A percentile compares a stretch with the other conserved stretches of the same genome.
Evolutionary conservation across 805 yeast genomes (phyloP).

Genomic region (Cyberlindnera suaveolens): DNA sequence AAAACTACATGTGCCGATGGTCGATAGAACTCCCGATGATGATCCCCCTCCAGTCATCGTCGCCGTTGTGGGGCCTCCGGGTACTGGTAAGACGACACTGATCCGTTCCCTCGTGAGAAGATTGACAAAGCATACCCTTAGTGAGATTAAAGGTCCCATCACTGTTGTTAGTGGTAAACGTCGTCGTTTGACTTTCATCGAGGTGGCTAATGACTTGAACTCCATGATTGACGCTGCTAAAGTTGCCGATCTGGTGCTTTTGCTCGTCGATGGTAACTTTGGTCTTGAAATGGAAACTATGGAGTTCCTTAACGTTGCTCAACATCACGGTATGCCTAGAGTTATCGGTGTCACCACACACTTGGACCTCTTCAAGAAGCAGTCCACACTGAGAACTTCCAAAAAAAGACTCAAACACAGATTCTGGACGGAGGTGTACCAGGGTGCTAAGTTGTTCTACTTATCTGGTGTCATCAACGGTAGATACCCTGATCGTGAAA

Average conservation of each 20-base stretch:
- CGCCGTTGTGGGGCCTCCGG: constrained; percentile 98
- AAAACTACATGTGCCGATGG: constrained; percentile 93
- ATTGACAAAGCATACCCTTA: constrained; percentile 77
- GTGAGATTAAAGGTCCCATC: constrained; percentile 91
- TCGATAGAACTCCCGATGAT: constrained; percentile 94
- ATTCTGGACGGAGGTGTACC: constrained; percentile 98
- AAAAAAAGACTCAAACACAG: constrained; percentile 89
- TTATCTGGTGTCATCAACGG: constrained; percentile 95
- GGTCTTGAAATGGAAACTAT: constrained; percentile 99
- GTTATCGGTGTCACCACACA: constrained; percentile 94
- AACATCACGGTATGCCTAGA: constrained; percentile 98
- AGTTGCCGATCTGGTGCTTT: constrained; percentile 83
- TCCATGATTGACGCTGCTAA: constrained; percentile 96
- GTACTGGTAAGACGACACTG: constrained; percentile 94
- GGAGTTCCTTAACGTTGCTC: constrained; percentile 94
- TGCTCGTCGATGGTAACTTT: constrained; percentile 92
- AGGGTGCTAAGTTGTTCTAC: constrained; percentile 94
- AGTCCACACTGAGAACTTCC: constrained; percentile 81
- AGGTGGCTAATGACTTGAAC: constrained; percentile 86
- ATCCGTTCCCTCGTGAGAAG: constrained; percentile 84
- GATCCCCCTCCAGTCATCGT: constrained; percentile 96
- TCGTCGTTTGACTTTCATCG: constrained; percentile 86
- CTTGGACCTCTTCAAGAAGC: constrained; percentile 86
- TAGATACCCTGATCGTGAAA: constrained; percentile 95
- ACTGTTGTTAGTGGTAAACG: constrained; percentile 95